phyloP scores from a whole-genome alignment of 495 filamentous ascomycete genomes.

The Diplogelasinospora grovesii region DNA sequence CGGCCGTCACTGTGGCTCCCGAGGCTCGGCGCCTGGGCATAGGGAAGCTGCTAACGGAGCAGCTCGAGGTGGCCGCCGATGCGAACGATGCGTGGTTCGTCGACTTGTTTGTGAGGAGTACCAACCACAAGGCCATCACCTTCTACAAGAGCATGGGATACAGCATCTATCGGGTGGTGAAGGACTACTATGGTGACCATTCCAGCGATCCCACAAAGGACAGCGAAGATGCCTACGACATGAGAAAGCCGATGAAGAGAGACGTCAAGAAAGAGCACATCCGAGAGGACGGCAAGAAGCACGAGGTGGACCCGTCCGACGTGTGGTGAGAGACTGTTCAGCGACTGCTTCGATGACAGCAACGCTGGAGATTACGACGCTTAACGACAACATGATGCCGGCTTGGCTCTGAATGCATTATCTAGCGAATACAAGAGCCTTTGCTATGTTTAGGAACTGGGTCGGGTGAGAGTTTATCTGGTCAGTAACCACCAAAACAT shows the following conservation, averaged over 20 bases:
- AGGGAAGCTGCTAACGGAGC: conserved; percentile 68
- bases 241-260: conserved; percentile 84
- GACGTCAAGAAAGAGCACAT: conserved; percentile 74
- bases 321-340: conserved; percentile 73
- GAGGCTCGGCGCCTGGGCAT: conserved; percentile 78
- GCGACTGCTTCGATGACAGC: no score
- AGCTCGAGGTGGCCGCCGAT: conserved; percentile 75
- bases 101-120: conserved; percentile 84
- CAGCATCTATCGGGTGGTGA: conserved; percentile 77
- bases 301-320: conserved; percentile 73
- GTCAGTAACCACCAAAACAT: no score
- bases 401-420: no score
- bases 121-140: conserved; percentile 76
- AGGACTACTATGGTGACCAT: conserved; percentile 71
- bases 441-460: no score
- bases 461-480: no score
- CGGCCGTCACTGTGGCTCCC: conserved; percentile 86
- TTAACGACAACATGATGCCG: no score
- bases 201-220: conserved; percentile 60
- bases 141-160: conserved; percentile 91
- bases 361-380: no score
- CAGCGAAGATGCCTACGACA: conserved; percentile 87
- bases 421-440: no score
- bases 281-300: conserved; percentile 73
- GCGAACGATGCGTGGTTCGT: conserved; percentile 86